Base-by-base conservation (phyloP, 805 yeast genomes). In the baker's yeast (Saccharomyces cerevisiae) region DNA sequence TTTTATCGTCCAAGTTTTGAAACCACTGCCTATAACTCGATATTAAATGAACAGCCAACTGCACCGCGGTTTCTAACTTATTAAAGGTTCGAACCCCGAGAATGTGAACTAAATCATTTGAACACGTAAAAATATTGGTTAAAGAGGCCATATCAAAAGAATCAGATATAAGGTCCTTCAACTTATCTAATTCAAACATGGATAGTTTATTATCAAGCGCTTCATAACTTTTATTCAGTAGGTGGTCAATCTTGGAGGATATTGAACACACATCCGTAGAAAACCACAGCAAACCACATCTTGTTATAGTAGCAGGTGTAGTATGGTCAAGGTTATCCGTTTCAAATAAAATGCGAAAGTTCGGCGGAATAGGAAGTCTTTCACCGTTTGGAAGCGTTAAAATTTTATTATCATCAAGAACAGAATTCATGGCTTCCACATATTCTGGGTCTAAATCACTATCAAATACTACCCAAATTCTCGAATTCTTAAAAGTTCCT, bases 371-470 rank as follows among this genome's bases (percentile, higher is more conserved):
- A 1, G 78, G 72, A 6, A 92, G 65, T 24, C 97, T 79, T 66
- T 92, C 98, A 43, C 98, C 98, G 64, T 83, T 89, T 0, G 98
- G 94, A 9, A 92, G 72, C 0, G 97, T 90, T 46, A 92, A 70
- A 1, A 86, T 59, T 58, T 80, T 82, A 69, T 90, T 92, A 60
- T 92, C 98, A 70, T 92, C 98, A 17, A 92, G 74, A 9, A 90
- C 94, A 72, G 96, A 86, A 71, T 92, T 92, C 59, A 92, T 73
- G 53, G 86, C 85, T 62, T 92, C 98, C 1, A 89, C 89, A 96
- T 97, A 92, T 43, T 81, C 83, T 0, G 98, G 97, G 65, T 92
- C 97, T 36, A 92, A 80, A 61, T 89, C 96, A 43, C 97, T 95
- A 69, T 92, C 97, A 64, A 92, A 87, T 0, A 91, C 77, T 55